These are phyloP conservation scores for Populus trichocarpa DNA, from an alignment of 441 rosid genomes.

Conservation along the genomic window DNA sequence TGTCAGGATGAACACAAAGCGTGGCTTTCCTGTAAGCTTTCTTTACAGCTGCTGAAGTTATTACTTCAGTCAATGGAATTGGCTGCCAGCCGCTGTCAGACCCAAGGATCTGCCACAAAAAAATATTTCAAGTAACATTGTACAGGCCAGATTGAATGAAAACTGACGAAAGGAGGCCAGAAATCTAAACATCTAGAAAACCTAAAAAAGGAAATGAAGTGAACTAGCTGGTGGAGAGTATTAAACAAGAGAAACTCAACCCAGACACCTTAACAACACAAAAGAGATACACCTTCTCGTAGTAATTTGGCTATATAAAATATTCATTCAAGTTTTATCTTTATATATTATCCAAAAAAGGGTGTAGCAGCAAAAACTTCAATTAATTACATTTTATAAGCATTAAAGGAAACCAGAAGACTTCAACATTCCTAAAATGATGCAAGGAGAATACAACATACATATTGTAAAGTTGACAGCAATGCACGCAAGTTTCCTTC, in stretches of 20 bases:
- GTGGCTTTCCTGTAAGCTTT: conserved; percentile 96
- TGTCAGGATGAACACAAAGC: conserved; percentile 93
- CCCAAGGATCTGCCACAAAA: conserved; percentile 69
- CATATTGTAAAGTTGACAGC: conserved; percentile 95
- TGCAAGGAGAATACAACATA: conserved; percentile 33
- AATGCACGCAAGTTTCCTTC: conserved; percentile 94
- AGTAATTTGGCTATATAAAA: not conserved
- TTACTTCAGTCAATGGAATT: conserved; percentile 85
- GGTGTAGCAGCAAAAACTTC: not conserved
- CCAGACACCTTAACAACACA: not conserved
- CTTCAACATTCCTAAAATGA: conserved; percentile 1
- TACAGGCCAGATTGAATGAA: not conserved
- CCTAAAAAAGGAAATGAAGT: not conserved
- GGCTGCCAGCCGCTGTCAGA: conserved; percentile 92
- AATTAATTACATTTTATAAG: not conserved
- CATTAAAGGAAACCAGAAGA: conserved; percentile 12
- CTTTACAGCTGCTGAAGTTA: conserved; percentile 91
- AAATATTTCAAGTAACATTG: not conserved
- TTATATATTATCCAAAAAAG: not conserved
- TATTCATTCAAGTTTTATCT: not conserved
- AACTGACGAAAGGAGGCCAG: not conserved
- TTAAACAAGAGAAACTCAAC: not conserved
- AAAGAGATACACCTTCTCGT: not conserved
- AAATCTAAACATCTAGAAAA: not conserved
- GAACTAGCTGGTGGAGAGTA: not conserved